A percentile compares a stretch with the other conserved stretches of the same genome.
Conservation (phyloP, 495 filamentous ascomycete genomes). For the Aspergillus nidulans region DNA sequence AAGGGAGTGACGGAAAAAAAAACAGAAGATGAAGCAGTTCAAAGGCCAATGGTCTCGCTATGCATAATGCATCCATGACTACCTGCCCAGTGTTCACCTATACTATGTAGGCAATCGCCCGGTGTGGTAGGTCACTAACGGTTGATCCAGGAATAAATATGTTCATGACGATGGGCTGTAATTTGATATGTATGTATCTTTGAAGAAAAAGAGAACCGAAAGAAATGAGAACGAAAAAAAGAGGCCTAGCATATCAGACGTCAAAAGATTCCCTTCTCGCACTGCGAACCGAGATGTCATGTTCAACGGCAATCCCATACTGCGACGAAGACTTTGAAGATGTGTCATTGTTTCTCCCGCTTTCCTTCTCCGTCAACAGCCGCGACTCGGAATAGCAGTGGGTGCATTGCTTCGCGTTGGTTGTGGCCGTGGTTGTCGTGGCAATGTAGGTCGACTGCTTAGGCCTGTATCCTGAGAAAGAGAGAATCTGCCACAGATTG, state of each 20-base stretch:
- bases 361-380: constrained; percentile 4
- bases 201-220: no score
- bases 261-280: constrained; percentile 9
- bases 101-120: no score
- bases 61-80: neutral
- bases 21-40: neutral
- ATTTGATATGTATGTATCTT: no score
- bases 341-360: constrained; percentile 5
- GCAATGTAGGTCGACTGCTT: constrained; percentile 1
- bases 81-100: no score
- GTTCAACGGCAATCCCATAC: constrained; percentile 32
- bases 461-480: constrained; percentile 13
- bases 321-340: neutral
- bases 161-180: no score
- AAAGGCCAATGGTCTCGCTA: neutral
- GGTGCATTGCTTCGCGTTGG: constrained; percentile 9
- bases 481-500: constrained; percentile 29
- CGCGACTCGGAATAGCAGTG: constrained; percentile 27
- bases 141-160: no score
- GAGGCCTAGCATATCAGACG: neutral
- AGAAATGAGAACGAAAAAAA: neutral
- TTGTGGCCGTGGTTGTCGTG: neutral
- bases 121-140: no score
- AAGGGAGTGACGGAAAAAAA: neutral
- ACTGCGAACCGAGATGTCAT: constrained; percentile 29